A percentile compares a stretch with the other conserved stretches of the same genome.
phyloP scores from a whole-genome alignment of 83 land plant species.

The Isoetes engelmannii region DNA sequence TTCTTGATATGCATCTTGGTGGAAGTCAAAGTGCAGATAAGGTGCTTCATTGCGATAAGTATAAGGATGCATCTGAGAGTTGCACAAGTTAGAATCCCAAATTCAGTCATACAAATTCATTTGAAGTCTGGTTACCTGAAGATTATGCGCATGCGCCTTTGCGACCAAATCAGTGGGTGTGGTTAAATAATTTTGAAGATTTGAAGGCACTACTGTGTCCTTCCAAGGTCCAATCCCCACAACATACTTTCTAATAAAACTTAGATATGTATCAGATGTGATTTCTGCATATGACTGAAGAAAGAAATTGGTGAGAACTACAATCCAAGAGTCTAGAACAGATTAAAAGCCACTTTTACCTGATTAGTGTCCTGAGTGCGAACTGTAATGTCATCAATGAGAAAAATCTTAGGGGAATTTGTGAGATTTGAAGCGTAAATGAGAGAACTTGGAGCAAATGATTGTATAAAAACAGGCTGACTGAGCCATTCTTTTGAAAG shows the following conservation, averaged over 20 bases:
- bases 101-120: too few species aligned
- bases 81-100: too few species aligned
- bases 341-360: slow-evolving; percentile 30
- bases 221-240: slow-evolving; percentile 98
- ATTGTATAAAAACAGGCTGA: slow-evolving; percentile 80
- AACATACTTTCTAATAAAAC: slow-evolving; percentile 65
- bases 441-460: slow-evolving; percentile 91
- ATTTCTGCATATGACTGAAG: slow-evolving; percentile 81
- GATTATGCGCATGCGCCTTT: neutral
- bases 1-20: slow-evolving; percentile 80
- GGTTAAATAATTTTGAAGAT: slow-evolving; percentile 42
- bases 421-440: slow-evolving; percentile 61
- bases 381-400: slow-evolving; percentile 69
- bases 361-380: slow-evolving; percentile 93
- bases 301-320: neutral
- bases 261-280: slow-evolving; percentile 71
- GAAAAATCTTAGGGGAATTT: slow-evolving; percentile 67
- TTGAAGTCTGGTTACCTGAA: neutral
- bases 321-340: slow-evolving; percentile 2
- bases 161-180: slow-evolving; percentile 73
- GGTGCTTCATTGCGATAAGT: slow-evolving; percentile 72
- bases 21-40: slow-evolving; percentile 68
- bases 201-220: slow-evolving; percentile 72
- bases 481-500: slow-evolving; percentile 67
- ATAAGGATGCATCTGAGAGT: slow-evolving; percentile 82